These are phyloP conservation scores for Endothia cerciana DNA, from an alignment of 2,329 filamentous ascomycete genomes.

Conservation along the genomic window DNA sequence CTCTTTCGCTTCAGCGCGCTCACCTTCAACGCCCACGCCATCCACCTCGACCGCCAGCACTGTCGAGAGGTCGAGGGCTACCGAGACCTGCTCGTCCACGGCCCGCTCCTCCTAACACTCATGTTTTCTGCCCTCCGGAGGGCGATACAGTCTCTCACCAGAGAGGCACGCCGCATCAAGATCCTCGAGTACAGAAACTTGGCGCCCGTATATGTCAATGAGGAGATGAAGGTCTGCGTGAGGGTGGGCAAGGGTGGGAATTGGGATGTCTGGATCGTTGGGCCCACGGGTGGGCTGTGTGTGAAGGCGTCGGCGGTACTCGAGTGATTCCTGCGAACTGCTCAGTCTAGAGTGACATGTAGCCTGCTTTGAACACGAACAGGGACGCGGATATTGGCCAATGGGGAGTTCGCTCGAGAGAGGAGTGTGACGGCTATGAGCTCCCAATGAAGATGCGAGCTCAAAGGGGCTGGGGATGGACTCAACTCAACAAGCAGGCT, in stretches of 20 bases:
- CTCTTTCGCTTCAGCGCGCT: slow-evolving; percentile 91
- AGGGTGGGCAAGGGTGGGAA: slow-evolving; percentile 44
- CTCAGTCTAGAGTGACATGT: background rate
- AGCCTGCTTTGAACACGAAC: background rate
- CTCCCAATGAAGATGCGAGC: background rate
- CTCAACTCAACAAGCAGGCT: background rate
- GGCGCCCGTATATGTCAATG: slow-evolving; percentile 76
- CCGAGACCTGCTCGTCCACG: slow-evolving; percentile 78
- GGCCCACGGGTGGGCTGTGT: slow-evolving; percentile 62
- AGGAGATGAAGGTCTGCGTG: slow-evolving; percentile 72
- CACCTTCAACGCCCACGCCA: slow-evolving; percentile 88
- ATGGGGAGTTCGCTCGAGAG: background rate
- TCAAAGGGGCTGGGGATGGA: background rate
- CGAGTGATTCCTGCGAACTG: background rate
- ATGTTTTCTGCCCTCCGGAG: slow-evolving; percentile 69
- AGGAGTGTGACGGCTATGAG: background rate
- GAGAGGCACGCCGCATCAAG: slow-evolving; percentile 42
- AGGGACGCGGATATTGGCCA: background rate
- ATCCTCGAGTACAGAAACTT: slow-evolving; percentile 79
- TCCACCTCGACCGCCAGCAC: slow-evolving; percentile 80
- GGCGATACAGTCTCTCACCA: slow-evolving; percentile 5
- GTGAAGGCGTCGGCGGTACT: slow-evolving; percentile 55
- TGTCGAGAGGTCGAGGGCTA: slow-evolving; percentile 74
- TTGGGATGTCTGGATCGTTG: slow-evolving; percentile 70
- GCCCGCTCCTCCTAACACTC: slow-evolving; percentile 77